phyloP scores from a whole-genome alignment of 352 stramenopile species.

The Phytophthora vignae region DNA sequence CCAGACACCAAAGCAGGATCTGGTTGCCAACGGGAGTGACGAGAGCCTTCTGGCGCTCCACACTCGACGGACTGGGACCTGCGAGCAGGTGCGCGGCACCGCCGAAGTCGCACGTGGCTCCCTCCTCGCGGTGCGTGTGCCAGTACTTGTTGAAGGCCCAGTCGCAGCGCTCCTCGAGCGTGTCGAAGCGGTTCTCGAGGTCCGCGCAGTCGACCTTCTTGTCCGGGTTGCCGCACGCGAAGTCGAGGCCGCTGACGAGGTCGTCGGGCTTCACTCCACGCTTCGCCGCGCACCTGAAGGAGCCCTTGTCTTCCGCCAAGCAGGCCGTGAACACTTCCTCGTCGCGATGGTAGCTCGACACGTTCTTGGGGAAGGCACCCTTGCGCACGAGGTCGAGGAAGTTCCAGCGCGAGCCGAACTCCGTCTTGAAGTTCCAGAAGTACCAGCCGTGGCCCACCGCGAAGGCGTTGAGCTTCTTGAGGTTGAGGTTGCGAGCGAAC shows the following conservation, averaged over 20 bases:
- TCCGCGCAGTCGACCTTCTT: constrained; percentile 57
- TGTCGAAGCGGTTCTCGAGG: constrained; percentile 51
- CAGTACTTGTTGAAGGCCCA: constrained; percentile 65
- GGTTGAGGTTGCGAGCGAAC: constrained; percentile 79
- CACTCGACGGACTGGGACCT: constrained; percentile 8
- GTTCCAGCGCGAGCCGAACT: constrained; percentile 92
- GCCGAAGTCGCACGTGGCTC: constrained; percentile 82
- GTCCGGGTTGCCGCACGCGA: constrained; percentile 57
- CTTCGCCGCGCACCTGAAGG: constrained; percentile 73
- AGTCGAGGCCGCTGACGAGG: constrained; percentile 63
- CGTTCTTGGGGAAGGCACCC: constrained; percentile 75
- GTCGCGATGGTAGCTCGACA: constrained; percentile 55
- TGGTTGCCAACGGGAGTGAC: constrained; percentile 24
- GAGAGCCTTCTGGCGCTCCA: constrained; percentile 28
- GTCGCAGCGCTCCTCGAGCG: constrained; percentile 60
- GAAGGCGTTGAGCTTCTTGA: constrained; percentile 94
- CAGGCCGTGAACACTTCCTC: constrained; percentile 70
- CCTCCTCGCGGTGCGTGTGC: constrained; percentile 62
- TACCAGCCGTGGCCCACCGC: constrained; percentile 93
- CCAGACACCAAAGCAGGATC: constrained; percentile 29
- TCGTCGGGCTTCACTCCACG: constrained; percentile 58
- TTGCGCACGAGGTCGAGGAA: constrained; percentile 80
- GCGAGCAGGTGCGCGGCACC: constrained; percentile 63
- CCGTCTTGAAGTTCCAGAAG: constrained; percentile 63
- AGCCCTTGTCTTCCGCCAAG: constrained; percentile 72